Base-by-base conservation (phyloP, 2,329 filamentous ascomycete species). In the Aspergillus oerlinghausenensis region DNA sequence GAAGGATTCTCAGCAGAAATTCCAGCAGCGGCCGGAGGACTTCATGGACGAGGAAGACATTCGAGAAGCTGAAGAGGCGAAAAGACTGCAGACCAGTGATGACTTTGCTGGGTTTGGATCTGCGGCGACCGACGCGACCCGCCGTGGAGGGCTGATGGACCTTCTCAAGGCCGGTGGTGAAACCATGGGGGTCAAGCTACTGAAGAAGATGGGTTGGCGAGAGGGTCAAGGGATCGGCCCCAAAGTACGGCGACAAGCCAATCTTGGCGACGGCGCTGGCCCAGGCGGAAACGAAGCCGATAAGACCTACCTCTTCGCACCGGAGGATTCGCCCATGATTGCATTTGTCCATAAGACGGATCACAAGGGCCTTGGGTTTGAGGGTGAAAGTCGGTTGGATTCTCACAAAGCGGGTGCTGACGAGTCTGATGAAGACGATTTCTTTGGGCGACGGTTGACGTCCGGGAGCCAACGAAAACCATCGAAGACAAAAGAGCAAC, bases 11-110 rank as follows among this genome's bases (percentile, higher is more conserved):
- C 80, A 83, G 55, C 66, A 71, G 50, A 52, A 62, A 60, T 64
- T 75, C 2, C 63, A 82, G 61, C 86, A 89, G 69, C 85, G 87
- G 50, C 84, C 86, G 0, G 92, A 97, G 72, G 92, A 97, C 69
- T 97, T 92, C 66, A 99, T 99, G 94, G 94, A 99, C 67, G 93
- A 96, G 45, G 94, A 99, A 71, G 94, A 99, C 73, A 79, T 96
- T 35, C 89, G 88, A 6, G 92, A 96, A 70, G 89, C 88, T 0
- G 90, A 89, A 56, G 92, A 96, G 73, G 82, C 88, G 2, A 84
- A 87, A 66, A 83, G 83, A 59, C 76, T 97, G 35, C 84, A 93
- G 65, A 95, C 89, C 0, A 81, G 85, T 0, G 81, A 86, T 53
- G 83, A 82, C 0, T 97, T 94, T 71, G 83, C 89, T 0, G 90